phyloP scores from a whole-genome alignment of 2,329 filamentous ascomycete species.

The Ceratocystis huliohia region DNA sequence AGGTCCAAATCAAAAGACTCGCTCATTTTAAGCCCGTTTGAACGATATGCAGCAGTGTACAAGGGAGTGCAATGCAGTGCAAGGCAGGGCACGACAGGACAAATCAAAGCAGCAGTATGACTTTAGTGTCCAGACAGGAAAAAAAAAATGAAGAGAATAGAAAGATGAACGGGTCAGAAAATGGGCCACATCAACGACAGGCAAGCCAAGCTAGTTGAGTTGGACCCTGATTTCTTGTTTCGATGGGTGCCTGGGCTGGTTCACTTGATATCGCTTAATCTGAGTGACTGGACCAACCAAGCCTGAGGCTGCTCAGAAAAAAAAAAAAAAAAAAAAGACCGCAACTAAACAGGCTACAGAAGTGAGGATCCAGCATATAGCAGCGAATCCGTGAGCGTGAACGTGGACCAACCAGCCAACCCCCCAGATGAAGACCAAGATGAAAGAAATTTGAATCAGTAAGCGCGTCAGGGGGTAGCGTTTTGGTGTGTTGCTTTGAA shows the following conservation, averaged over 20 bases:
- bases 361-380: not conserved
- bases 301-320: not conserved
- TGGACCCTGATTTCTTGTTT: not conserved
- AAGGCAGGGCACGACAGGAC: not conserved
- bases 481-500: not conserved
- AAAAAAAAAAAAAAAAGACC: not conserved
- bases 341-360: conserved; percentile 9
- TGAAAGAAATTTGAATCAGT: not conserved
- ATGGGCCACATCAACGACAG: not conserved
- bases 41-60: not conserved
- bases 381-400: not conserved
- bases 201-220: not conserved
- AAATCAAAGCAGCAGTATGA: not conserved
- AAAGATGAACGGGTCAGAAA: not conserved
- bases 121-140: not conserved
- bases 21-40: not conserved
- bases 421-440: conserved; percentile 4
- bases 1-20: not conserved
- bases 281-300: not conserved
- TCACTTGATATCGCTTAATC: conserved; percentile 5
- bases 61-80: not conserved
- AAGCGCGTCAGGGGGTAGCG: not conserved
- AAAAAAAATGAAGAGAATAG: not conserved
- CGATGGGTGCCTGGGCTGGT: not conserved
- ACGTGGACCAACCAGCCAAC: not conserved